Base-by-base conservation (phyloP, 768 basidiomycete species). In the Tylopilus balloui region DNA sequence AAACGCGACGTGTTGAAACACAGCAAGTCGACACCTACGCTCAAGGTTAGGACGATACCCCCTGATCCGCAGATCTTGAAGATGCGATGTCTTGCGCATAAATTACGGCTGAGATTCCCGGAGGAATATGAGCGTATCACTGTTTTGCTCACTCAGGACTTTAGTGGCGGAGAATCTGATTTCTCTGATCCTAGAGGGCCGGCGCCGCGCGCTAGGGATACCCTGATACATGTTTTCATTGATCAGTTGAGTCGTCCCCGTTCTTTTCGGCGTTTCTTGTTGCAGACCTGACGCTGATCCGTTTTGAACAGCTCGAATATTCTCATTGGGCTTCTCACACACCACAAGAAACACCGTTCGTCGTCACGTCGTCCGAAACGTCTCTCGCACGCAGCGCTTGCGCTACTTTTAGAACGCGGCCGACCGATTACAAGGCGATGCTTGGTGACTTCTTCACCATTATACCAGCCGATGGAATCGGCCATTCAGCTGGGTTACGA, bases 391-490 rank as follows among this genome's bases (percentile, higher is more conserved):
- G 76, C 83, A 3, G 85, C 87, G 6, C 74, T 93, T 27, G 76
- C 82, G 2, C 75, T 92, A 31, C 78, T 93, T 46, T 74, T 94
- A 31, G 90, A 92, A 68, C 78, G 91, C 32, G 92, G 90, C 7
- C 77, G 91, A 29, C 79, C 84, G 8, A 75, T 91, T 45, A 81
- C 79, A 20, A 78, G 85, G 27, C 78, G 88, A 20, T 85, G 89
- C 6, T 73, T 91, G 6, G 90, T 86, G 27, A 81, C 89, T 0
- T 89, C 86, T 12, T 88, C 85, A 36, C 90, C 92, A 2, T 67
- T 93, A 41, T 88, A 91, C 65, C 92, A 93, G 63, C 79, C 86
- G 11, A 83, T 92, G 74, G 81, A 84, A 10, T 69, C 76, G 4
- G 85, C 88, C 15, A 75, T 83, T 57, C 75, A 79, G 44, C 70